Percentiles rank a stretch among this genome's conserved stretches.
phyloP scores from a whole-genome alignment of 1,139 yeast species.

The Wickerhamomyces sp. region DNA sequence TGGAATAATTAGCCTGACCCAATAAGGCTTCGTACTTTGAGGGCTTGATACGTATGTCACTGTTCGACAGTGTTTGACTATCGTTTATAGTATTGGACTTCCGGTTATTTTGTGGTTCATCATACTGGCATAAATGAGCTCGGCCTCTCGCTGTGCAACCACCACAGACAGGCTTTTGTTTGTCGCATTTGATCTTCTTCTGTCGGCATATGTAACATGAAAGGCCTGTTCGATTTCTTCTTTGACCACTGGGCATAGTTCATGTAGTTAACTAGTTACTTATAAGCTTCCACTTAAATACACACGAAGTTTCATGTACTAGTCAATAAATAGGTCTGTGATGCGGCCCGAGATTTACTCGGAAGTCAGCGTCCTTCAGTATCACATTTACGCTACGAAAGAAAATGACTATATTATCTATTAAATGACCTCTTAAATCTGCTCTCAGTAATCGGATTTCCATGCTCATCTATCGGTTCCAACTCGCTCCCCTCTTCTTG shows the following conservation, averaged over 20 bases:
- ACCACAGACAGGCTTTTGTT: neutral
- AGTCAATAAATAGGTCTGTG: too few species aligned
- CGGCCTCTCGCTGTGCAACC: neutral
- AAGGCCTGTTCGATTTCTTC: neutral
- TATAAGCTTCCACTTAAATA: too few species aligned
- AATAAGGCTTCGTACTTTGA: neutral
- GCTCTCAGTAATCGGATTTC: constrained; percentile 56
- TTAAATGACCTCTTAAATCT: constrained; percentile 58
- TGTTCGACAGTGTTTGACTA: neutral
- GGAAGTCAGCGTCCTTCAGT: too few species aligned
- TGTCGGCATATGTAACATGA: neutral
- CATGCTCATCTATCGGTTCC: constrained; percentile 70
- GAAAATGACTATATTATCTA: too few species aligned
- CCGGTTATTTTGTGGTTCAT: neutral
- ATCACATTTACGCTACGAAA: too few species aligned
- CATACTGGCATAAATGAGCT: neutral
- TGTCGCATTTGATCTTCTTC: constrained; percentile 1
- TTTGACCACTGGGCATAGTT: neutral
- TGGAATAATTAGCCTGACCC: neutral
- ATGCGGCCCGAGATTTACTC: too few species aligned
- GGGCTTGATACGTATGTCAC: neutral
- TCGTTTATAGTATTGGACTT: neutral
- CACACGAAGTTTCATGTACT: too few species aligned
- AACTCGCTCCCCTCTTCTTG: constrained; percentile 48
- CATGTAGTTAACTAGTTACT: too few species aligned